Evolutionary conservation across 148 eudicot species (phyloP).

Genomic region (Fagopyrum homotropicum): DNA sequence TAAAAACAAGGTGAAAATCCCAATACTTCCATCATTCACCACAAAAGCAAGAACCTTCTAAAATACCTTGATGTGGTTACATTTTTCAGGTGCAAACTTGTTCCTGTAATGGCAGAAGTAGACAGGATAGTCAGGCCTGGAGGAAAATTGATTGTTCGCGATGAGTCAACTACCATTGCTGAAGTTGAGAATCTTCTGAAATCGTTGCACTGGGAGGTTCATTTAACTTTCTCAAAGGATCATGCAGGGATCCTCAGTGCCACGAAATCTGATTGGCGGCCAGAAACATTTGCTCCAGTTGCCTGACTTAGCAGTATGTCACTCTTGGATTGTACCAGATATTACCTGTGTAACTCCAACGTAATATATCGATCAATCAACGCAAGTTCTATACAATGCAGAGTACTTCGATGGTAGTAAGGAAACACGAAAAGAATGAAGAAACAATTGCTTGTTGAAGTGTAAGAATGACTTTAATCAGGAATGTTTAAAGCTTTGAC

Average conservation of each 20-base stretch:
- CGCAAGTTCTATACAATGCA: too few species aligned
- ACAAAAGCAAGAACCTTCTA: background rate
- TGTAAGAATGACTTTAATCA: too few species aligned
- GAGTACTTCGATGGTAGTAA: too few species aligned
- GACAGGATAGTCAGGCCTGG: constrained; percentile 79
- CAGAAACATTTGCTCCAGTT: constrained; percentile 15
- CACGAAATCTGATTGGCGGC: constrained; percentile 65
- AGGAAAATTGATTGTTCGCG: constrained; percentile 62
- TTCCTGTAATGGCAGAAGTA: constrained; percentile 57
- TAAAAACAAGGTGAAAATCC: constrained; percentile 46
- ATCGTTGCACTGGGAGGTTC: constrained; percentile 79
- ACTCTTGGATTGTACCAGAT: too few species aligned
- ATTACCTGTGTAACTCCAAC: too few species aligned
- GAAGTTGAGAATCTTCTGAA: constrained; percentile 60
- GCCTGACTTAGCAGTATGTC: constrained; percentile 17
- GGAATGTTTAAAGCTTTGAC: too few species aligned
- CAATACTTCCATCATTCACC: too few species aligned
- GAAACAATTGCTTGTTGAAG: too few species aligned
- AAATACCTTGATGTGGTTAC: background rate
- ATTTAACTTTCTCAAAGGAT: constrained; percentile 47
- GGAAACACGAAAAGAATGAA: too few species aligned
- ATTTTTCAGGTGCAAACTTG: constrained; percentile 53
- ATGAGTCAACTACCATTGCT: constrained; percentile 41
- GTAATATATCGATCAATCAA: too few species aligned
- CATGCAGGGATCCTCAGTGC: constrained; percentile 68